Evolutionary conservation across 75 land plant species (phyloP), one percentile per base, ranked within the genome.

Genomic region (Ceratopteris richardii): DNA sequence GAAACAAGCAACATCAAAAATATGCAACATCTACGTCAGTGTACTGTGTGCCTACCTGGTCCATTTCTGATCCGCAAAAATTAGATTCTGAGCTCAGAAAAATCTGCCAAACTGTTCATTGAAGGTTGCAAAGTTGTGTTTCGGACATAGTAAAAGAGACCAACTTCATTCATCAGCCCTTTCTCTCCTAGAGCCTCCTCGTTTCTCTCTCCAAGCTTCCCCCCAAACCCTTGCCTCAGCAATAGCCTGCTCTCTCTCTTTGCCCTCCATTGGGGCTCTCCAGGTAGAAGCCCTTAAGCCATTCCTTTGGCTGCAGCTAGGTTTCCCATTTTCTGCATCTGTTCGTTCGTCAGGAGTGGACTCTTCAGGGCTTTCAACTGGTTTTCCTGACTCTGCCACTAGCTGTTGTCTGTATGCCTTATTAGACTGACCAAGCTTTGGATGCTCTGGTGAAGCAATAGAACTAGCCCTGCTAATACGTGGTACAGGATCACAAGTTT

Each of bases 171-270:
- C 37, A 33, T 33, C 37, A 4, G 37, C 17, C 48, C 14, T 46
- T 46, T 46, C n/a, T 14, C 48, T n/a, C 3, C 48, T 46, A 4
- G 48, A n/a, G 48, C 73, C 80, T 25, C 78, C 57, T 58, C 77
- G 68, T 47, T 61, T 88, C 76, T 85, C 94, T 54, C 94, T 82
- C 70, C 57, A 80, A 41, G 73, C 81, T 63, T 75, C 92, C 21
- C 92, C 92, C 92, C 92, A 87, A 70, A 84, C 70, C 71, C 79
- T 84, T 40, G 92, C 88, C 69, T 87, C 92, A 1, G 92, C 92
- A 52, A 87, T 84, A n/a, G 87, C 87, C 40, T 85, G 71, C 69
- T 87, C 85, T 16, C 88, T 66, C 12, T 84, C 88, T 11, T 57
- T 57, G 57, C 54, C 76, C 53, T 57, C 29, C 54, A 63, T 70